A percentile compares a stretch with the other conserved stretches of the same genome.
Evolutionary conservation across 176 grass and related monocot species (phyloP).

Genomic region (Aegilops umbellulata): DNA sequence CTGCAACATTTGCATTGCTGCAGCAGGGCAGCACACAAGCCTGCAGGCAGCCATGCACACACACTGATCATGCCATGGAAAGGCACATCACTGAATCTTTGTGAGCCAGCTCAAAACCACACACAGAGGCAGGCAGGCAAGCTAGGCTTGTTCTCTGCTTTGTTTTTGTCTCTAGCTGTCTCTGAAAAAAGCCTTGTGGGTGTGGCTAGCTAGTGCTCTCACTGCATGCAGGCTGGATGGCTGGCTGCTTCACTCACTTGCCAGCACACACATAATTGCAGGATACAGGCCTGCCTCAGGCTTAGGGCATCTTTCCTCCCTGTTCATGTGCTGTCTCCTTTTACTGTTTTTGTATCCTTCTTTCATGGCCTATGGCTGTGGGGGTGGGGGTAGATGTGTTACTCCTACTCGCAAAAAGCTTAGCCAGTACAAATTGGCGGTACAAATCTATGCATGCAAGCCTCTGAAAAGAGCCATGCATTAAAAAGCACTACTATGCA

Average conservation of each 20-base stretch:
- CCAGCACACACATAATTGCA: slow-evolving; percentile 42
- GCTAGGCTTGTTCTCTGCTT: slow-evolving; percentile 39
- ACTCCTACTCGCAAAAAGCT: slow-evolving; percentile 17
- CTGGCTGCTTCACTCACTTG: slow-evolving; percentile 38
- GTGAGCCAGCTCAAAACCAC: slow-evolving; percentile 35
- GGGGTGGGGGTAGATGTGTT: slow-evolving; percentile 21
- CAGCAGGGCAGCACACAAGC: not conserved
- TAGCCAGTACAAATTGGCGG: slow-evolving; percentile 18
- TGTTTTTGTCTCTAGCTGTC: slow-evolving; percentile 74
- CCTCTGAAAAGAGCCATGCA: slow-evolving; percentile 48
- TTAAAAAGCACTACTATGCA: slow-evolving; percentile 28
- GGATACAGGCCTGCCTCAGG: slow-evolving; percentile 44
- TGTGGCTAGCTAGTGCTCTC: slow-evolving; percentile 38
- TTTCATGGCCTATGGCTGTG: slow-evolving; percentile 25
- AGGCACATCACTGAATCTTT: slow-evolving; percentile 58
- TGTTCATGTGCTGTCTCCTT: slow-evolving; percentile 53
- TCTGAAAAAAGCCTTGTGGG: slow-evolving; percentile 36
- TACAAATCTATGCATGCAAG: slow-evolving; percentile 47
- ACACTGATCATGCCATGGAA: slow-evolving; percentile 53
- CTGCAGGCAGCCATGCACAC: slow-evolving; percentile 50
- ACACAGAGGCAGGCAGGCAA: not conserved
- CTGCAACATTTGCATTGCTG: slow-evolving; percentile 30
- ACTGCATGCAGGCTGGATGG: slow-evolving; percentile 16
- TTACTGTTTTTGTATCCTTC: slow-evolving; percentile 50
- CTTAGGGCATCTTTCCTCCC: slow-evolving; percentile 58